Evolutionary conservation across 2,329 filamentous ascomycete genomes (phyloP).

Genomic region (Cordyceps cicadae): DNA sequence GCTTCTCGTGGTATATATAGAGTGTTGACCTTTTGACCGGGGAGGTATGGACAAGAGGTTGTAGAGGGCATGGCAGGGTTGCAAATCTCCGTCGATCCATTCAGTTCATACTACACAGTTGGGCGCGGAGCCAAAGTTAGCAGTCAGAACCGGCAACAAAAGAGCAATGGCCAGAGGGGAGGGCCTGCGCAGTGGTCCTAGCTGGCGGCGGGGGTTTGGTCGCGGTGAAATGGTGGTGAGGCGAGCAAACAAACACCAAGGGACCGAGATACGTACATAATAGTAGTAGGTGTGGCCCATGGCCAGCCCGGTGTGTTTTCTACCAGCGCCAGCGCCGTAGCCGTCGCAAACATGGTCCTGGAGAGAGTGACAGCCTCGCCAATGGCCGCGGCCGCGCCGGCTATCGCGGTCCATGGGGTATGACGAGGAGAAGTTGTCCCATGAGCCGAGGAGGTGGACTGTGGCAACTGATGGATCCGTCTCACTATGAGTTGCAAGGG

Average conservation of each 20-base stretch:
- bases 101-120: conserved; percentile 65
- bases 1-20: conserved; percentile 71
- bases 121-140: conserved; percentile 4
- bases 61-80: conserved; percentile 67
- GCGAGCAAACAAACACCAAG: conserved; percentile 9
- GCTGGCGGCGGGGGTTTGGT: background rate
- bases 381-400: conserved; percentile 65
- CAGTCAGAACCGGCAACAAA: background rate
- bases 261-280: conserved; percentile 60
- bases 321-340: conserved; percentile 51
- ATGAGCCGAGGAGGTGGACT: conserved; percentile 80
- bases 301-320: conserved; percentile 70
- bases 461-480: conserved; percentile 54
- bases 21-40: conserved; percentile 80
- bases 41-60: conserved; percentile 73
- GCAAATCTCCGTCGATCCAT: conserved; percentile 68
- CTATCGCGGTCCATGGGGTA: conserved; percentile 77
- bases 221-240: conserved; percentile 5
- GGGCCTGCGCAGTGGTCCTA: conserved; percentile 5
- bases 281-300: conserved; percentile 96
- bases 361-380: conserved; percentile 83
- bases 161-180: conserved; percentile 5
- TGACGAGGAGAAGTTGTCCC: conserved; percentile 81
- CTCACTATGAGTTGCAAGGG: conserved; percentile 36
- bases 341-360: conserved; percentile 79